A percentile compares a stretch with the other conserved stretches of the same genome.
phyloP scores from a whole-genome alignment of 768 basidiomycete genomes.

The Mycena albidolilacea region DNA sequence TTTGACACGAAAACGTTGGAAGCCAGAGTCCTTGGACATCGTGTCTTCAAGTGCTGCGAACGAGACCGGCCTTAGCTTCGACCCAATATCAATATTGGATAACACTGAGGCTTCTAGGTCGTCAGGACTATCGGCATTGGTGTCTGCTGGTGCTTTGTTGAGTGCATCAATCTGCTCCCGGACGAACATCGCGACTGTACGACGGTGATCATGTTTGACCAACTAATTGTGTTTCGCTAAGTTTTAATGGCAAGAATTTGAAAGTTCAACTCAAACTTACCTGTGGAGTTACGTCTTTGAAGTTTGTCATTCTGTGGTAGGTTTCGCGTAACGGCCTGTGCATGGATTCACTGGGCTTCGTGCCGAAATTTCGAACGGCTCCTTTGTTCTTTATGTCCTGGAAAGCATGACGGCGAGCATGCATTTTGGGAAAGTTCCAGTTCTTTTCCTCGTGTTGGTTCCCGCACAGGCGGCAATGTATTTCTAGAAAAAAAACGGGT shows the following conservation, averaged over 20 bases:
- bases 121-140: background rate
- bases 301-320: constrained; percentile 36
- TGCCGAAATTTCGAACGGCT: constrained; percentile 39
- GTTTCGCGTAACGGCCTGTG: constrained; percentile 40
- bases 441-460: no score
- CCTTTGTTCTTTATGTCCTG: constrained; percentile 40
- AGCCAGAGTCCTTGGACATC: background rate
- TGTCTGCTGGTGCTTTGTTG: background rate
- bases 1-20: constrained; percentile 2
- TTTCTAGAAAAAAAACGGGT: no score
- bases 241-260: background rate
- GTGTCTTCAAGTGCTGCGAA: constrained; percentile 11
- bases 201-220: constrained; percentile 25
- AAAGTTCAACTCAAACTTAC: constrained; percentile 9
- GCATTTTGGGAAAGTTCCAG: constrained; percentile 3
- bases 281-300: constrained; percentile 41
- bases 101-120: constrained; percentile 7
- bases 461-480: no score
- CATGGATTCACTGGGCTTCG: constrained; percentile 41
- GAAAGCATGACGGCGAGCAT: background rate
- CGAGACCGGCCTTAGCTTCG: background rate
- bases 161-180: constrained; percentile 24
- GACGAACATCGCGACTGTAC: constrained; percentile 16
- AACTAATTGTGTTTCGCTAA: background rate
- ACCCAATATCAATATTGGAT: constrained; percentile 16